These are phyloP conservation scores for Lactarius evosmus DNA, from an alignment of 768 basidiomycete genomes.

Conservation along the genomic window DNA sequence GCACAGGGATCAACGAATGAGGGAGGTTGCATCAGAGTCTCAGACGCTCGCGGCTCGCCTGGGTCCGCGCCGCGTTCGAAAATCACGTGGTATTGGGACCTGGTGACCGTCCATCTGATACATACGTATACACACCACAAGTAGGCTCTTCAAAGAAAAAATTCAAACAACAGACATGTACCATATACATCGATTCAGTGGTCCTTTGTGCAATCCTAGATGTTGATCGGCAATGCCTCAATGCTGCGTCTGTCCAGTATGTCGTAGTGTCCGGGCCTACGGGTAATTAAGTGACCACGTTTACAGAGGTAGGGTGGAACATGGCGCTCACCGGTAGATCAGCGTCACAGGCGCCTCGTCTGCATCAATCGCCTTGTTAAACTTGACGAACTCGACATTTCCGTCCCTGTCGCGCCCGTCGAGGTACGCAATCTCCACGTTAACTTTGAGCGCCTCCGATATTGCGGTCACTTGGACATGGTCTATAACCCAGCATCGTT, in stretches of 20 bases:
- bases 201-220: background rate
- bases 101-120: background rate
- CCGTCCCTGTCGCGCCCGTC: conserved; percentile 55
- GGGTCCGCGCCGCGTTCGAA: too few species aligned
- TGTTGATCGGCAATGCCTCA: conserved; percentile 27
- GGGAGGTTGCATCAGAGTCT: too few species aligned
- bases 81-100: background rate
- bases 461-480: conserved; percentile 82
- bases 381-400: conserved; percentile 63
- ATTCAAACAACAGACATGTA: background rate
- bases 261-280: conserved; percentile 87
- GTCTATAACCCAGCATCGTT: conserved; percentile 42
- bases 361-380: conserved; percentile 48
- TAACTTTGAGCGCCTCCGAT: conserved; percentile 59
- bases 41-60: too few species aligned
- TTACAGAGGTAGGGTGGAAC: background rate
- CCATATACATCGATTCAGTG: background rate
- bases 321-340: conserved; percentile 63
- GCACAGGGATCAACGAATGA: too few species aligned
- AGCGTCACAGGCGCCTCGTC: conserved; percentile 56
- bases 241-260: conserved; percentile 45
- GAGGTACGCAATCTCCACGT: conserved; percentile 75
- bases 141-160: background rate
- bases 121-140: conserved; percentile 1
- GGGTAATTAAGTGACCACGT: conserved; percentile 13